Conservation (phyloP, 163 green algal genomes). For the Trebouxia gelatinosa region DNA sequence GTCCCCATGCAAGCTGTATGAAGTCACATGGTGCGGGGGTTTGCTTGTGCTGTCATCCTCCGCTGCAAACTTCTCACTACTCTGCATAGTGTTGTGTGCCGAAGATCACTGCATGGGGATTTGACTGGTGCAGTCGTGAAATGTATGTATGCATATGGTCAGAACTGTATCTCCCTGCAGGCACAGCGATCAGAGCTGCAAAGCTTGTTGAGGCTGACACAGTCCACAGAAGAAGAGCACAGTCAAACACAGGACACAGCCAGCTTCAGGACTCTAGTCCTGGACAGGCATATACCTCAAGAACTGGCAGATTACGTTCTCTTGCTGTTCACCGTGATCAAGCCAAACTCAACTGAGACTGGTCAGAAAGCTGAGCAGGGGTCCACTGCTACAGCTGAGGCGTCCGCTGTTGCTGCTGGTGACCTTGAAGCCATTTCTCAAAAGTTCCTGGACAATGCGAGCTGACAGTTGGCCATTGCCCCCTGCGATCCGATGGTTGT, state of each 20-base stretch:
- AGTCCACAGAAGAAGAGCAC: conserved; percentile 27
- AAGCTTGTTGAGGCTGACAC: conserved; percentile 45
- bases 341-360: no score
- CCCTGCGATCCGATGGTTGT: no score
- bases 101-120: neutral
- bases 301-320: neutral
- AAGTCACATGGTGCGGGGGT: no score
- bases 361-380: no score
- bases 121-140: neutral
- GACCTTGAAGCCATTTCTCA: conserved; percentile 35
- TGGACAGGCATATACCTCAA: conserved; percentile 41
- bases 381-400: no score
- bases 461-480: conserved; percentile 22
- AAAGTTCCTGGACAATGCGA: conserved; percentile 36
- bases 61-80: neutral
- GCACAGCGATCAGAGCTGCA: conserved; percentile 45
- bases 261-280: conserved; percentile 43
- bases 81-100: neutral
- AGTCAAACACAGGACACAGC: neutral
- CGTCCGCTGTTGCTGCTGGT: no score
- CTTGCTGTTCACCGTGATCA: neutral
- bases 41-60: neutral
- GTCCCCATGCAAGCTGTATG: no score
- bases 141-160: neutral
- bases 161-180: conserved; percentile 19